phyloP scores from a whole-genome alignment of 2,329 filamentous ascomycete genomes.

The Fusarium sulawesiense region DNA sequence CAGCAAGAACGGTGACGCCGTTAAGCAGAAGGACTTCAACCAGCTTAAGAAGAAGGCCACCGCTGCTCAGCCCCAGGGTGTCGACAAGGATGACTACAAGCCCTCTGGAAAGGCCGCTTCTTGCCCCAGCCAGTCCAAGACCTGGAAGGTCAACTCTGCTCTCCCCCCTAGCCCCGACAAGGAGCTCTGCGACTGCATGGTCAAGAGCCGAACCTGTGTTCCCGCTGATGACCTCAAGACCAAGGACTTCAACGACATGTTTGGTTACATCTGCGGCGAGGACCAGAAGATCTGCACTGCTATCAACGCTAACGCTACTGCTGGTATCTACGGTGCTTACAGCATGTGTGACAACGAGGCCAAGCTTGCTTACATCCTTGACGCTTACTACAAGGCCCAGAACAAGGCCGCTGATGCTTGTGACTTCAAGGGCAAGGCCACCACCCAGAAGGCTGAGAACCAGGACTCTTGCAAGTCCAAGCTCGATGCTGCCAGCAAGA shows the following conservation, averaged over 20 bases:
- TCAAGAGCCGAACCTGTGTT: conserved; percentile 76
- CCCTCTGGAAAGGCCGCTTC: conserved; percentile 76
- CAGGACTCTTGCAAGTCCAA: conserved; percentile 67
- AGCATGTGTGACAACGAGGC: conserved; percentile 78
- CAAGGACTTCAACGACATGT: conserved; percentile 74
- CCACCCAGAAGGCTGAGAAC: conserved; percentile 61
- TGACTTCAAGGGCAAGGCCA: conserved; percentile 76
- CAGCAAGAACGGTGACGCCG: conserved; percentile 65
- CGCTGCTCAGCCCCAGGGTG: conserved; percentile 73
- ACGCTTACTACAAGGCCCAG: conserved; percentile 75
- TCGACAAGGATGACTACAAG: conserved; percentile 74
- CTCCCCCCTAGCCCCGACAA: conserved; percentile 87
- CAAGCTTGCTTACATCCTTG: conserved; percentile 79
- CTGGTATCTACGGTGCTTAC: conserved; percentile 79
- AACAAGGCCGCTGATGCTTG: conserved; percentile 69
- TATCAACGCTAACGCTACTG: conserved; percentile 74
- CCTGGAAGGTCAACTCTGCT: conserved; percentile 72
- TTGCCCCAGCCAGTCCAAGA: conserved; percentile 74
- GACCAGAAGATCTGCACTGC: conserved; percentile 69
- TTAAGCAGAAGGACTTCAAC: conserved; percentile 79
- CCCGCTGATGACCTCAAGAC: conserved; percentile 68
- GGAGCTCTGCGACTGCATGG: conserved; percentile 88
- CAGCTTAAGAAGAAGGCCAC: conserved; percentile 77
- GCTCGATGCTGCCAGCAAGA: conserved; percentile 71
- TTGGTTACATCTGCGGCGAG: conserved; percentile 77